Percentiles rank a stretch among this genome's conserved stretches.
Conservation (phyloP, 768 basidiomycete species). For the Lactarius indigo region DNA sequence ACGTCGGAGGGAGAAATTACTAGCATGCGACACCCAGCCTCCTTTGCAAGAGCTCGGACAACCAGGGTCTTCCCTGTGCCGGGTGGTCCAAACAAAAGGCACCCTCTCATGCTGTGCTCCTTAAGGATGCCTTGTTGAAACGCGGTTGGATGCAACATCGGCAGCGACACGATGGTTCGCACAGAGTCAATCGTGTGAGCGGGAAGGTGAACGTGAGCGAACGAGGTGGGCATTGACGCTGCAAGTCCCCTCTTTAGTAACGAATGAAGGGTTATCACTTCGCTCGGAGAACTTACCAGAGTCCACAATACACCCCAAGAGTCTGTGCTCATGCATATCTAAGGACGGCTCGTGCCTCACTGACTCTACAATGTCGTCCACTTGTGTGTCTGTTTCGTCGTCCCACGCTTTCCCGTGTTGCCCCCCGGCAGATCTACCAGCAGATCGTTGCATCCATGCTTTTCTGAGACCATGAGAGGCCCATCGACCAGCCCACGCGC, state of each 20-base stretch:
- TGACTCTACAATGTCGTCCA: slow-evolving; percentile 72
- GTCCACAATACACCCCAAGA: slow-evolving; percentile 86
- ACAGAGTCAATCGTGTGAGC: slow-evolving; percentile 87
- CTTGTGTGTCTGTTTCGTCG: slow-evolving; percentile 29
- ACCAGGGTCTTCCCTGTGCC: slow-evolving; percentile 91
- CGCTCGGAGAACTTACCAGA: slow-evolving; percentile 41
- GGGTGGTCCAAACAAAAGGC: slow-evolving; percentile 88
- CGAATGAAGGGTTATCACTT: slow-evolving; percentile 7
- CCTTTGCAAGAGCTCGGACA: slow-evolving; percentile 86
- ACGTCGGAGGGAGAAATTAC: slow-evolving; percentile 89
- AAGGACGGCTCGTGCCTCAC: slow-evolving; percentile 73
- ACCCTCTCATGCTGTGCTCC: slow-evolving; percentile 88
- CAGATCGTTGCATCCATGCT: slow-evolving; percentile 67
- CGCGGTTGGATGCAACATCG: slow-evolving; percentile 80
- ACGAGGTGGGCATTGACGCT: slow-evolving; percentile 79
- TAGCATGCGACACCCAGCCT: slow-evolving; percentile 92
- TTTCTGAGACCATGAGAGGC: slow-evolving; percentile 39
- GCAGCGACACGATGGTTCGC: slow-evolving; percentile 86
- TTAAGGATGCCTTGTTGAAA: slow-evolving; percentile 88
- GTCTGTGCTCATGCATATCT: slow-evolving; percentile 73
- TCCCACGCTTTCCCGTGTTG: slow-evolving; percentile 35
- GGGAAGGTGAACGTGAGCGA: slow-evolving; percentile 85
- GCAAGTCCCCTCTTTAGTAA: slow-evolving; percentile 23
- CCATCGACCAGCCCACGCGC: slow-evolving; percentile 20
- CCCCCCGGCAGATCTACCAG: slow-evolving; percentile 46